phyloP scores from a whole-genome alignment of 1,284 basidiomycete species.

The Coriolopsis trogii region DNA sequence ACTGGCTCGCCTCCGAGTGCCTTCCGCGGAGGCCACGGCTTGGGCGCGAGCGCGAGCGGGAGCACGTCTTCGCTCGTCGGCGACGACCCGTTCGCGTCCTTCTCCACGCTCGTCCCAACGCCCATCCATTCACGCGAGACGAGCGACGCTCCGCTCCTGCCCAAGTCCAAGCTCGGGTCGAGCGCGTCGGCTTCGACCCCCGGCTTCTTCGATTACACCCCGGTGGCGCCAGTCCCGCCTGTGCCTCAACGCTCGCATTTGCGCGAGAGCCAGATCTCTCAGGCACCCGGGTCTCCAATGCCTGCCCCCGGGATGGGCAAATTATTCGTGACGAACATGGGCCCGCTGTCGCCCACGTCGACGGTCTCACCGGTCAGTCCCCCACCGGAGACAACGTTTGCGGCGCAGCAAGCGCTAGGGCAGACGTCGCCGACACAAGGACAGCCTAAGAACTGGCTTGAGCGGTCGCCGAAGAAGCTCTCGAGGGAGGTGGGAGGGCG shows the following conservation, averaged over 20 bases:
- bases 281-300: conserved; percentile 25
- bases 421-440: conserved; percentile 2
- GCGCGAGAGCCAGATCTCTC: too few species aligned
- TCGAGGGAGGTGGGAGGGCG: neutral
- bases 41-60: neutral
- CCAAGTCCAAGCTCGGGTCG: neutral
- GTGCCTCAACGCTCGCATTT: too few species aligned
- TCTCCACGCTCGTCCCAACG: conserved; percentile 1
- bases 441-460: conserved; percentile 18
- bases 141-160: conserved; percentile 25
- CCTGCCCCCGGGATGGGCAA: conserved; percentile 17
- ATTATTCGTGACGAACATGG: conserved; percentile 32
- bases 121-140: conserved; percentile 21
- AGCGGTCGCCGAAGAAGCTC: conserved; percentile 27
- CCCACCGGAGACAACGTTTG: conserved; percentile 9
- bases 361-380: conserved; percentile 13
- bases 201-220: conserved; percentile 3
- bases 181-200: neutral
- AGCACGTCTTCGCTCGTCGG: conserved; percentile 20
- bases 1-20: conserved; percentile 2
- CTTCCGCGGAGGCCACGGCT: conserved; percentile 5
- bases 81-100: conserved; percentile 22
- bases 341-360: conserved; percentile 24
- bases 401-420: conserved; percentile 12
- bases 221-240: conserved; percentile 19